Conservation (phyloP, 495 filamentous ascomycete genomes). For the Aspergillus diversus region DNA sequence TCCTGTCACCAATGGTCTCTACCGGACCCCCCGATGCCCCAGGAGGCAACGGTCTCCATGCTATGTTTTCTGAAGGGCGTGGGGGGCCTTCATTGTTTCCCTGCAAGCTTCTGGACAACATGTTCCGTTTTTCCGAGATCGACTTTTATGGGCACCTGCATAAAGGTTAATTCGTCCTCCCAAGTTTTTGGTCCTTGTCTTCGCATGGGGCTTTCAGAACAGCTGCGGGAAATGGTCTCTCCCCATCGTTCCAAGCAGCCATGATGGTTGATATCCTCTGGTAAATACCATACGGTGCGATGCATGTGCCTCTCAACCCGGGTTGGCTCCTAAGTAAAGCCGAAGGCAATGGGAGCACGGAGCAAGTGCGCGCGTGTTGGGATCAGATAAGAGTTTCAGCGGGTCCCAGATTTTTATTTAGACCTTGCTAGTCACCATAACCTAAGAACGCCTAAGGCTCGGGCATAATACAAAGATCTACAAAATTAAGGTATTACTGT, state of each 20-base stretch:
- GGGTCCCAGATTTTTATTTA: constrained; percentile 3
- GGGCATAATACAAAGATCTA: constrained; percentile 9
- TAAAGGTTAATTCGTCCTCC: constrained; percentile 11
- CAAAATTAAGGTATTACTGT: background rate
- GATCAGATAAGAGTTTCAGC: background rate
- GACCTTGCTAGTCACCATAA: constrained; percentile 2
- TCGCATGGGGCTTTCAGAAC: no score
- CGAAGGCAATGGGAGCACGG: no score
- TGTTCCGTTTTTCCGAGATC: constrained; percentile 2
- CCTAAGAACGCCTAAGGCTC: background rate
- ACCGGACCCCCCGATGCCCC: constrained; percentile 6
- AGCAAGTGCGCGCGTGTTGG: background rate
- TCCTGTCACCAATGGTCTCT: constrained; percentile 6
- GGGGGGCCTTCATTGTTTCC: background rate
- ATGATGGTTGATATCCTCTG: background rate
- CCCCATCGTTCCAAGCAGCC: background rate
- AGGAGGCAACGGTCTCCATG: constrained; percentile 8
- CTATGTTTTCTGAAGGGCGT: constrained; percentile 6
- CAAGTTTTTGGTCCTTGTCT: no score
- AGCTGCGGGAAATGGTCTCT: no score
- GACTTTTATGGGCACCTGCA: constrained; percentile 19
- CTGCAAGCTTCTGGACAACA: background rate
- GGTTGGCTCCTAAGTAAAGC: no score
- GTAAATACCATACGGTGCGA: background rate
- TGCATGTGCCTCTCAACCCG: no score